phyloP scores from a whole-genome alignment of 106 monocot species.

The Agapanthus africanus region DNA sequence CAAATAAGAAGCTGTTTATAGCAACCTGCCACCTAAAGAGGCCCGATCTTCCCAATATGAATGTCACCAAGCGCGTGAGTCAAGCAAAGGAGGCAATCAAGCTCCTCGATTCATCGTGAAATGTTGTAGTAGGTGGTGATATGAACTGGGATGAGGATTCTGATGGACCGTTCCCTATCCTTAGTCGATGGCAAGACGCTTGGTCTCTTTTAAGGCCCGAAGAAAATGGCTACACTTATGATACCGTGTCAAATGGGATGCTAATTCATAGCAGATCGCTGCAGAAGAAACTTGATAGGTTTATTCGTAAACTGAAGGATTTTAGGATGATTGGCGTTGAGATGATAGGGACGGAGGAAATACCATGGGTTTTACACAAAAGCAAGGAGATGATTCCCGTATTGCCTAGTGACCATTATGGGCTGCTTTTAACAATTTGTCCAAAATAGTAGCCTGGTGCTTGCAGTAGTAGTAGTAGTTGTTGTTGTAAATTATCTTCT shows the following conservation, averaged over 20 bases:
- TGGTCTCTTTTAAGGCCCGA: conserved; percentile 25
- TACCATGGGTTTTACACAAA: conserved; percentile 22
- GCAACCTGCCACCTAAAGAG: conserved; percentile 31
- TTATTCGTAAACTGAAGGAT: conserved; percentile 38
- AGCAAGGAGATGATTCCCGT: conserved; percentile 25
- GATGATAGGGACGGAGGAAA: conserved; percentile 47
- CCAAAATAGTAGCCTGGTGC: too few species aligned
- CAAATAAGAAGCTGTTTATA: conserved; percentile 9
- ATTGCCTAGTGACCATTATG: conserved; percentile 49
- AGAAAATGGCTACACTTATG: conserved; percentile 38
- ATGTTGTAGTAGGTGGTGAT: conserved; percentile 42
- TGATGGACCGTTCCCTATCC: conserved; percentile 22
- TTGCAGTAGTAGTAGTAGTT: too few species aligned
- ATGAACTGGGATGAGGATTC: conserved; percentile 35
- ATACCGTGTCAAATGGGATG: conserved; percentile 31
- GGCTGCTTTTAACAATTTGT: conserved; percentile 31
- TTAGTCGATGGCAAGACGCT: conserved; percentile 40
- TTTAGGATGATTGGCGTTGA: conserved; percentile 31
- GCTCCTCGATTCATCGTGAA: neutral
- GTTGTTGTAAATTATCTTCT: too few species aligned
- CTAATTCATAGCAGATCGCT: conserved; percentile 5
- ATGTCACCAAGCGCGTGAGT: neutral
- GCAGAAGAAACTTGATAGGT: conserved; percentile 53
- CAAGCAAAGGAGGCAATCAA: conserved; percentile 19
- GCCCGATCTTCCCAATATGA: neutral